Percentiles rank a stretch among this genome's conserved stretches.
Conservation (phyloP, 257 asterid species). For the Avicennia marina region DNA sequence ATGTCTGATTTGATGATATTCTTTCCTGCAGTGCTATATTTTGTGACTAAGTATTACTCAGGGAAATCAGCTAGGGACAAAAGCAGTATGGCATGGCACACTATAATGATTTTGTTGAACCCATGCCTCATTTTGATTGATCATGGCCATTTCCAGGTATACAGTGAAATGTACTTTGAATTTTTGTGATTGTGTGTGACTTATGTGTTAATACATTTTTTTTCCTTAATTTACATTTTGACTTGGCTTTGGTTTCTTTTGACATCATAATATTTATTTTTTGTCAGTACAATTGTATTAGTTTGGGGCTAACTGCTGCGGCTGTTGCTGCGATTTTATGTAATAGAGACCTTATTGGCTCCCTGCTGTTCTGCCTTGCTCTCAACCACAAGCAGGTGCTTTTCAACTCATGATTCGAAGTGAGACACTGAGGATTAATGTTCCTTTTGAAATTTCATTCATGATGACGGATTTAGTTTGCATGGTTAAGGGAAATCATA, state of each 20-base stretch:
- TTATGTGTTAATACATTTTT: not conserved
- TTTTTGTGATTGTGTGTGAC: slow-evolving; percentile 1
- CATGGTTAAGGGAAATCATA: slow-evolving; percentile 11
- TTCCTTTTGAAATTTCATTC: slow-evolving; percentile 7
- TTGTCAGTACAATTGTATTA: slow-evolving; percentile 85
- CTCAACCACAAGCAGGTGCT: slow-evolving; percentile 95
- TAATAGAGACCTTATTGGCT: slow-evolving; percentile 70
- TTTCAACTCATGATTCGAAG: slow-evolving; percentile 9
- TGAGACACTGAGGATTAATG: not conserved
- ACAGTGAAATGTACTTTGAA: not conserved
- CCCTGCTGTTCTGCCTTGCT: slow-evolving; percentile 78
- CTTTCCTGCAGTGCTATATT: slow-evolving; percentile 89
- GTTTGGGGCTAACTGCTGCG: slow-evolving; percentile 83
- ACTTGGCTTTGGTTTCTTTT: not conserved
- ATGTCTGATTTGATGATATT: slow-evolving; percentile 82
- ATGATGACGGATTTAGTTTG: slow-evolving; percentile 4
- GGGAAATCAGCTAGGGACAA: slow-evolving; percentile 35
- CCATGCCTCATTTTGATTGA: slow-evolving; percentile 95
- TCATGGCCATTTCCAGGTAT: slow-evolving; percentile 96
- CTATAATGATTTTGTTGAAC: slow-evolving; percentile 69
- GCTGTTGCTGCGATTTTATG: slow-evolving; percentile 85
- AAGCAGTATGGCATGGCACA: slow-evolving; percentile 59
- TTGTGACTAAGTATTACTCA: slow-evolving; percentile 43
- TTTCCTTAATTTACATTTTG: not conserved
- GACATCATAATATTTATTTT: slow-evolving; percentile 16